phyloP scores from a whole-genome alignment of 345 rosid genomes.

The Bruguiera parviflora region DNA sequence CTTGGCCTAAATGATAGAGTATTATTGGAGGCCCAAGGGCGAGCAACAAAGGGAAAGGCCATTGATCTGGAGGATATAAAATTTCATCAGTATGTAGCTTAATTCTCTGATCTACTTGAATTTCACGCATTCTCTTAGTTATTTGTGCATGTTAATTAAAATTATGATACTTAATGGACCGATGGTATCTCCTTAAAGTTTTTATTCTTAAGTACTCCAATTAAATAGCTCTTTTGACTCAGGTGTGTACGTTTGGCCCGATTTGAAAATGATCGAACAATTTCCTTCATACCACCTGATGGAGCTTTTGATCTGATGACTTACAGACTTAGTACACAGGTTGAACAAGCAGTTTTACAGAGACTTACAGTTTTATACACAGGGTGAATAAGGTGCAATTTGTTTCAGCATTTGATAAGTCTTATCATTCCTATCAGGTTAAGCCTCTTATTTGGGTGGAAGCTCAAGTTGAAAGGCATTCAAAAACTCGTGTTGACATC shows the following conservation, averaged over 20 bases:
- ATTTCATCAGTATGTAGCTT: conserved; percentile 78
- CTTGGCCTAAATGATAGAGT: conserved; percentile 95
- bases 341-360: conserved; percentile 20
- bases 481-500: conserved; percentile 83
- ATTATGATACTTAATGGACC: conserved; percentile 1
- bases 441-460: conserved; percentile 99
- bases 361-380: no score
- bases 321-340: conserved; percentile 96
- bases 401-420: background rate
- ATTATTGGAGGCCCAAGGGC: conserved; percentile 92
- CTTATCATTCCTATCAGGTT: conserved; percentile 44
- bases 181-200: conserved; percentile 2
- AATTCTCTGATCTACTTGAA: conserved; percentile 11
- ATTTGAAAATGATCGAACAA: conserved; percentile 93
- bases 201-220: background rate
- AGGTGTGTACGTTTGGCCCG: conserved; percentile 97
- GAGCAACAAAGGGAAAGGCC: conserved; percentile 89
- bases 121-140: conserved; percentile 8
- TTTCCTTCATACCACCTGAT: conserved; percentile 96
- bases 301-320: conserved; percentile 98
- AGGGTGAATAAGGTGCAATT: background rate
- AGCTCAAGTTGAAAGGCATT: conserved; percentile 88
- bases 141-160: background rate
- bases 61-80: conserved; percentile 96
- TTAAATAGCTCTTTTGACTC: background rate